These are phyloP conservation scores for Penstemon eatonii DNA, from an alignment of 257 asterid genomes.

Conservation along the genomic window DNA sequence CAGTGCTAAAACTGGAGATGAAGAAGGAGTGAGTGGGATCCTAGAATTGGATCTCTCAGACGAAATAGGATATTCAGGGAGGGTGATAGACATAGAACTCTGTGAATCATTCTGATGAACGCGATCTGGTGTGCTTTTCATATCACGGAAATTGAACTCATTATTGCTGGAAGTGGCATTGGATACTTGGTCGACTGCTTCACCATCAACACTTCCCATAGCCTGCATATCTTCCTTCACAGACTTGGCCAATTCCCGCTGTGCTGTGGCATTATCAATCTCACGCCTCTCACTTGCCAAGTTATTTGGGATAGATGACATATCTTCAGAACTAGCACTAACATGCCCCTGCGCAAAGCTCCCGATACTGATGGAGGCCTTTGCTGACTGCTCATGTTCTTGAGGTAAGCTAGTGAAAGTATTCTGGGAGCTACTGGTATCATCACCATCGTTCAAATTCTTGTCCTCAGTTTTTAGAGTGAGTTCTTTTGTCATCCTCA, in stretches of 20 bases:
- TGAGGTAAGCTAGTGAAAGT: constrained; percentile 92
- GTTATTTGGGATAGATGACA: constrained; percentile 41
- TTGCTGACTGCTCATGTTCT: constrained; percentile 74
- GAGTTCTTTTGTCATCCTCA: constrained; percentile 87
- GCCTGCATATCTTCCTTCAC: constrained; percentile 49
- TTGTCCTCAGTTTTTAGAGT: constrained; percentile 66
- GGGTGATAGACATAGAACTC: constrained; percentile 52
- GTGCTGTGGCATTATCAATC: constrained; percentile 35
- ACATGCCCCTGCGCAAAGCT: constrained; percentile 82
- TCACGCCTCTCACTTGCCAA: constrained; percentile 44
- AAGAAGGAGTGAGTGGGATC: constrained; percentile 49
- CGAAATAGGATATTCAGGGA: constrained; percentile 59
- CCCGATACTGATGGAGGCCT: constrained; percentile 78
- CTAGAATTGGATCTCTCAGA: constrained; percentile 78
- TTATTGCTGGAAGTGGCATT: constrained; percentile 56
- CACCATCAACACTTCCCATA: constrained; percentile 50
- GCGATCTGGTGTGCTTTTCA: constrained; percentile 47
- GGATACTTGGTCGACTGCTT: constrained; percentile 56
- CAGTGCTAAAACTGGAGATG: constrained; percentile 84
- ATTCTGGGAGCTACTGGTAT: constrained; percentile 79
- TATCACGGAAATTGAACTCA: constrained; percentile 51
- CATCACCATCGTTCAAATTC: constrained; percentile 70
- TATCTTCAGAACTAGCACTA: constrained; percentile 88
- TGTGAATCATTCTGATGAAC: constrained; percentile 56
- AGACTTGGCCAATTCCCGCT: constrained; percentile 40